Percentiles rank a stretch among this genome's conserved stretches.
Evolutionary conservation across 1,284 basidiomycete genomes (phyloP).

Genomic region (Malassezia nana): DNA sequence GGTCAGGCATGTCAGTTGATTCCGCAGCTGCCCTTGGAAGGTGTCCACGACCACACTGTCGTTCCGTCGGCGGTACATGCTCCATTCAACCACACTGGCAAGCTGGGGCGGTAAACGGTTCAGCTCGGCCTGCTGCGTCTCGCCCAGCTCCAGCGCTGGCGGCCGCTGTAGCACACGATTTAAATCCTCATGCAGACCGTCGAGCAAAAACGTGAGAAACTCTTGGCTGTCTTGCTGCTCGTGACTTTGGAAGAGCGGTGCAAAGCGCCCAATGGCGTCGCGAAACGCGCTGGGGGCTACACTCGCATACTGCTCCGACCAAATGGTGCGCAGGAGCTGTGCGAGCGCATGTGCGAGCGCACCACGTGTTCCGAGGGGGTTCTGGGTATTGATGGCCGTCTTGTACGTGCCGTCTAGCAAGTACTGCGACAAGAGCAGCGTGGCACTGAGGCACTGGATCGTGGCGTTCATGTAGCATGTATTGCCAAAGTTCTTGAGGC

Average conservation of each 20-base stretch:
- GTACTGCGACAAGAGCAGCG: conserved; percentile 38
- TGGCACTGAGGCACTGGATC: conserved; percentile 44
- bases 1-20: conserved; percentile 42
- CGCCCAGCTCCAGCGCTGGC: conserved; percentile 38
- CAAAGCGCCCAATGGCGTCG: conserved; percentile 54
- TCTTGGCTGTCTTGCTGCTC: conserved; percentile 39
- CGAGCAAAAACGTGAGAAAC: conserved; percentile 30
- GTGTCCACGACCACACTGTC: conserved; percentile 35
- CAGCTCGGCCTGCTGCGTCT: conserved; percentile 34
- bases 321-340: conserved; percentile 71
- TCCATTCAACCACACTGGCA: conserved; percentile 27
- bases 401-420: conserved; percentile 62
- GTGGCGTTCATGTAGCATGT: conserved; percentile 49
- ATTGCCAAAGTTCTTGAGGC: conserved; percentile 46
- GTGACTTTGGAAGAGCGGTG: conserved; percentile 34
- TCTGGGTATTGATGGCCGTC: conserved; percentile 73
- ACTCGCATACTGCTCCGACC: conserved; percentile 74
- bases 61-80: conserved; percentile 42
- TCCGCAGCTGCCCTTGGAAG: conserved; percentile 44
- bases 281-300: conserved; percentile 75
- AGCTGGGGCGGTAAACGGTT: conserved; percentile 68
- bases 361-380: conserved; percentile 81
- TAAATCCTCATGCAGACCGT: conserved; percentile 28
- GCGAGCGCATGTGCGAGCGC: conserved; percentile 73
- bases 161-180: conserved; percentile 32